Conservation (phyloP, 768 basidiomycete species). For the Macrolepiota dolichaula region DNA sequence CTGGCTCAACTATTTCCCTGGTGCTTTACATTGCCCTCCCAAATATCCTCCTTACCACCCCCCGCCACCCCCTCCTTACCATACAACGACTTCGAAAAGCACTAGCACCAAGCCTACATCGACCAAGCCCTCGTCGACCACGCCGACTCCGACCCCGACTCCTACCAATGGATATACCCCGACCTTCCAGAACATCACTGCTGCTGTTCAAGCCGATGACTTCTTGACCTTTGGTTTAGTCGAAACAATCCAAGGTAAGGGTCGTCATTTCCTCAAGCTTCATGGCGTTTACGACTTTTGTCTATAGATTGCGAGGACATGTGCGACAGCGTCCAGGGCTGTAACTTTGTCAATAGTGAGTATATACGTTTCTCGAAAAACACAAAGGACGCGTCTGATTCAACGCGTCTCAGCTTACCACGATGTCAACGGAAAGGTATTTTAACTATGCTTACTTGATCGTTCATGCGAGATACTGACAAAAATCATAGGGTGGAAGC, state of each 20-base stretch:
- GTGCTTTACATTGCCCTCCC: conserved; percentile 1
- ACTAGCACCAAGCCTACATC: conserved; percentile 9
- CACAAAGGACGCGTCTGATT: neutral
- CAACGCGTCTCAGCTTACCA: conserved; percentile 24
- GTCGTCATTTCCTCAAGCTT: neutral
- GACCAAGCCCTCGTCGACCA: conserved; percentile 10
- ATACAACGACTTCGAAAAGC: conserved; percentile 14
- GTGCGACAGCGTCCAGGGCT: conserved; percentile 27
- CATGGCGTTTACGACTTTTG: neutral
- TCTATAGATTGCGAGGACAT: conserved; percentile 30
- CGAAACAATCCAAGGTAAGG: conserved; percentile 38
- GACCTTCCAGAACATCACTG: conserved; percentile 38
- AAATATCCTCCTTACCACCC: conserved; percentile 36
- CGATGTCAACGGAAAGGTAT: conserved; percentile 33
- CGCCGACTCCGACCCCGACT: conserved; percentile 18
- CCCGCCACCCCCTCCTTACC: conserved; percentile 18
- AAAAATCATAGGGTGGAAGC: conserved; percentile 31
- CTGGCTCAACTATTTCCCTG: conserved; percentile 30
- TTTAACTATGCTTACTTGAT: neutral
- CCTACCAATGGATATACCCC: conserved; percentile 31
- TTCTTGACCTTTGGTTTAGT: conserved; percentile 44
- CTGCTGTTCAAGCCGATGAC: conserved; percentile 39
- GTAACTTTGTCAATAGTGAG: conserved; percentile 30
- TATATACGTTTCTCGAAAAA: neutral
- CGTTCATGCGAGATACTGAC: neutral